Conservation (phyloP, 345 rosid genomes). For the Cardamine chenopodiifolia region DNA sequence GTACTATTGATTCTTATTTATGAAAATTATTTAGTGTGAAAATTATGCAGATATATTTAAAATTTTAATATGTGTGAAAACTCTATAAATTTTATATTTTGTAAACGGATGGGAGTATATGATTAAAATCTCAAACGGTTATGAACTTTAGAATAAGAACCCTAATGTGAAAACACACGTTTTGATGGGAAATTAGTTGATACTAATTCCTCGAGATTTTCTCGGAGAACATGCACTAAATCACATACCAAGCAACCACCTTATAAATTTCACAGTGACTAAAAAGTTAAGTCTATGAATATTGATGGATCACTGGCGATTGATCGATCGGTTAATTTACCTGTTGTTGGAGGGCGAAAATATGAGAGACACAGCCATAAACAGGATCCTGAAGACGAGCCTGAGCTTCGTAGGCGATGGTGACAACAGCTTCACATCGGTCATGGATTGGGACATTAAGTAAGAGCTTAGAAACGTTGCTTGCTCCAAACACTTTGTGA, state of each 20-base stretch:
- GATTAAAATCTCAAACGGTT: background rate
- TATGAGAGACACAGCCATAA: conserved; percentile 68
- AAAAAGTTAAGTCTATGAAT: background rate
- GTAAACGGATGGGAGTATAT: background rate
- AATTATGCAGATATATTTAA: background rate
- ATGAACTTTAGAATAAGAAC: background rate
- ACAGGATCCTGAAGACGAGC: conserved; percentile 67
- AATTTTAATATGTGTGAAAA: background rate
- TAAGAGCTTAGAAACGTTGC: conserved; percentile 63
- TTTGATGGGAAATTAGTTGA: background rate
- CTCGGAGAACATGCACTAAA: conserved; percentile 16
- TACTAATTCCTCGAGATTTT: background rate
- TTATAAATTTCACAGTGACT: background rate
- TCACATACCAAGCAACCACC: conserved; percentile 8
- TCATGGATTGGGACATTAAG: conserved; percentile 56
- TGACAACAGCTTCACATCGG: conserved; percentile 66
- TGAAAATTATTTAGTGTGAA: background rate
- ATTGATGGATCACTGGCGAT: background rate
- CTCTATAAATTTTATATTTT: background rate
- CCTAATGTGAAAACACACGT: conserved; percentile 23
- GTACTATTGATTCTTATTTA: background rate
- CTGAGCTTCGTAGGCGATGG: conserved; percentile 67
- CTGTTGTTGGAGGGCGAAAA: conserved; percentile 67
- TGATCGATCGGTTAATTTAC: conserved; percentile 31
- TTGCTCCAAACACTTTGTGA: conserved; percentile 76